phyloP scores from a whole-genome alignment of 225 moss, liverwort and hornwort species.

The Neckera pumila region DNA sequence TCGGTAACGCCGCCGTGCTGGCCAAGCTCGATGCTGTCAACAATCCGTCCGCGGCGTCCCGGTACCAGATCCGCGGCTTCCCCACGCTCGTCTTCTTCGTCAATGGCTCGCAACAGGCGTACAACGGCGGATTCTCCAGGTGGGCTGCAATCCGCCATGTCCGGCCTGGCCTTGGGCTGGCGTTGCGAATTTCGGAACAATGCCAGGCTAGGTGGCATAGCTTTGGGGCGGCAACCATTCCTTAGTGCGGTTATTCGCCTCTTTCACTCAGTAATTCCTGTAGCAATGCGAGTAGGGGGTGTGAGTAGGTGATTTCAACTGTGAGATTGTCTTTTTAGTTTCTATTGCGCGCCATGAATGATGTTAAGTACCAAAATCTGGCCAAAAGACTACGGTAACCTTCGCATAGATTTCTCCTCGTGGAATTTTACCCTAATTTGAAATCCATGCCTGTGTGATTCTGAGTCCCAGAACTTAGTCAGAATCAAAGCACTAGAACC shows the following conservation, averaged over 20 bases:
- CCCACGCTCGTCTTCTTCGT: slow-evolving; percentile 69
- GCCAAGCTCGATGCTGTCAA: slow-evolving; percentile 82
- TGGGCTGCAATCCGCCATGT: not conserved
- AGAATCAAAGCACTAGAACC: not conserved
- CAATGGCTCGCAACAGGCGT: slow-evolving; percentile 45
- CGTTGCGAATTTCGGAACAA: not conserved
- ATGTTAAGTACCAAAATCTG: not conserved
- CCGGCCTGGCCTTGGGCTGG: not conserved
- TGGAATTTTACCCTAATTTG: not conserved
- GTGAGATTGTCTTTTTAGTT: not conserved
- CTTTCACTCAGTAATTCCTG: not conserved
- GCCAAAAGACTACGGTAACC: not conserved
- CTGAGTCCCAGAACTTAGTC: not conserved
- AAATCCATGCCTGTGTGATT: not conserved
- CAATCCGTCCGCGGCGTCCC: slow-evolving; percentile 45
- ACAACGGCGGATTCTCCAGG: slow-evolving; percentile 46
- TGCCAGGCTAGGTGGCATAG: not conserved
- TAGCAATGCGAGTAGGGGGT: not conserved
- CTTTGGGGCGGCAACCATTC: not conserved
- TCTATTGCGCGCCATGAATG: not conserved
- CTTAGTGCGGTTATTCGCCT: not conserved
- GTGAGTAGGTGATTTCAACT: not conserved
- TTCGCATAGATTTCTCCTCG: not conserved
- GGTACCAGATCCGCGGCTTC: slow-evolving; percentile 58
- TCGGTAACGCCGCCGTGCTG: slow-evolving; percentile 38